Evolutionary conservation across 371 early-diverging fungal genomes (phyloP).

Genomic region (Saksenaea vasiformis): DNA sequence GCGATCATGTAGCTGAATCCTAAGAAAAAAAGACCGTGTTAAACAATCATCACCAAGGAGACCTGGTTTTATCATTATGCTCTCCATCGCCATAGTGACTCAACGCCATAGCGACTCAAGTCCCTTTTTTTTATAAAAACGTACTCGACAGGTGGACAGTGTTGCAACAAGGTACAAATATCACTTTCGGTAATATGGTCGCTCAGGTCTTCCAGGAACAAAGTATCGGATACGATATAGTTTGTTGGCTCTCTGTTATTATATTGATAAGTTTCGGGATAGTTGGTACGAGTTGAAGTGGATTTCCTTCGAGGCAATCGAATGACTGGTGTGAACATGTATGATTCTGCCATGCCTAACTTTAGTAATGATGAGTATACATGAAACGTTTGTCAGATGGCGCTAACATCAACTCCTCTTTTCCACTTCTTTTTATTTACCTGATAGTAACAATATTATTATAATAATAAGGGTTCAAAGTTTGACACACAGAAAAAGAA

Average conservation of each 20-base stretch:
- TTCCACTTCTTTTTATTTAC: neutral
- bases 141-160: constrained; percentile 49
- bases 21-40: neutral
- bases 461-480: neutral
- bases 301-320: constrained; percentile 42
- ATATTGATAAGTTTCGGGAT: constrained; percentile 1
- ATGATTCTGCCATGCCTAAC: constrained; percentile 33
- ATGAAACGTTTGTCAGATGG: neutral
- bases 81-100: neutral
- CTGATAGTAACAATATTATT: neutral
- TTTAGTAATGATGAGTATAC: neutral
- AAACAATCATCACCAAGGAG: neutral
- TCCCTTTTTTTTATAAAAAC: constrained; percentile 10
- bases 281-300: constrained; percentile 17
- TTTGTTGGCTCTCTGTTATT: constrained; percentile 23
- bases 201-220: constrained; percentile 33
- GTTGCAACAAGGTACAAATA: constrained; percentile 37
- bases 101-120: constrained; percentile 3
- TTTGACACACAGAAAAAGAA: neutral
- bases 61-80: neutral
- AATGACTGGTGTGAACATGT: constrained; percentile 37
- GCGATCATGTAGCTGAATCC: constrained; percentile 7
- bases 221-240: constrained; percentile 41
- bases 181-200: constrained; percentile 38
- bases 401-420: neutral